Evolutionary conservation across 2,329 filamentous ascomycete species (phyloP).

Genomic region (Ilyonectria destructans): DNA sequence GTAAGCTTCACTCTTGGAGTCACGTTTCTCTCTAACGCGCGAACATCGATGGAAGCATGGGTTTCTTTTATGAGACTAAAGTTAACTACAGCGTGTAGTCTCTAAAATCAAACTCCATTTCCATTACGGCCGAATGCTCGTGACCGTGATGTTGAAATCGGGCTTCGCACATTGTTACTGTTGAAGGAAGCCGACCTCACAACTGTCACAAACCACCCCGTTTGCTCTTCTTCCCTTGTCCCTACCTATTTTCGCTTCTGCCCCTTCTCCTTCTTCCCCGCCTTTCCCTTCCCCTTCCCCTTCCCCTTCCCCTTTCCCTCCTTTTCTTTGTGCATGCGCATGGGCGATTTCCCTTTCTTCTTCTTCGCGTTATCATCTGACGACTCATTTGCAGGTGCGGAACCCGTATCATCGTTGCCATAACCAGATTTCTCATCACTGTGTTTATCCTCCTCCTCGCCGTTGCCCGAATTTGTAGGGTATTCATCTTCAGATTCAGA

Average conservation of each 20-base stretch:
- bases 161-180: no score
- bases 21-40: no score
- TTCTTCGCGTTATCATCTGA: not conserved
- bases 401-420: not conserved
- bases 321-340: not conserved
- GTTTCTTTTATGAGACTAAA: no score
- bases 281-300: constrained; percentile 1
- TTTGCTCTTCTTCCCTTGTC: not conserved
- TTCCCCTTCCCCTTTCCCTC: not conserved
- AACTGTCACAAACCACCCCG: not conserved
- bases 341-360: not conserved
- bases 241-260: no score
- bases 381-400: not conserved
- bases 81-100: no score
- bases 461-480: not conserved
- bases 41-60: no score
- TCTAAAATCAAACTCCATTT: no score
- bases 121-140: no score
- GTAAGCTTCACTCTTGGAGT: no score
- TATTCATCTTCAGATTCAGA: not conserved
- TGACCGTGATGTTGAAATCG: no score
- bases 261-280: not conserved
- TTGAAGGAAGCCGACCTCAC: no score
- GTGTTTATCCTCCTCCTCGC: not conserved
- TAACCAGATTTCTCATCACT: no score